Conservation (phyloP, 192 early-diverging fungal species). For the Thoreauomyces humboldtii region DNA sequence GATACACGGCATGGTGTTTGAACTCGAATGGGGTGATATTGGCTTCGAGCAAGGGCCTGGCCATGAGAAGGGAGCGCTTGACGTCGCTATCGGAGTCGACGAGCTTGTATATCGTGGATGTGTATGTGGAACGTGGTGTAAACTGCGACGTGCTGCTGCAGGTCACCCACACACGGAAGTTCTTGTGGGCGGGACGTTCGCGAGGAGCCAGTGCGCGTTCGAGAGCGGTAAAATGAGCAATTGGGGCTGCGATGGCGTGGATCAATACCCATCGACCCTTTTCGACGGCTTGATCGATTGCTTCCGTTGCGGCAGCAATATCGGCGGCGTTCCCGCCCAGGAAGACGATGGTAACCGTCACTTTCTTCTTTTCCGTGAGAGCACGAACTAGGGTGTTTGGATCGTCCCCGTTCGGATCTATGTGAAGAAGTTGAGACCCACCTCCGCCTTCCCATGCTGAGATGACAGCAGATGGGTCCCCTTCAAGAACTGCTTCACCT, state of each 20-base stretch:
- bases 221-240: background rate
- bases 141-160: background rate
- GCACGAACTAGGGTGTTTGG: background rate
- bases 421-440: background rate
- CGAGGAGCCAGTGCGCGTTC: background rate
- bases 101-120: too few relatives aligned
- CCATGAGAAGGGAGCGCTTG: background rate
- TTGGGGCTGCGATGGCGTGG: background rate
- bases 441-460: background rate
- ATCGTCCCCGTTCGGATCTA: conserved; percentile 5
- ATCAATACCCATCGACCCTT: conserved; percentile 26
- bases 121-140: background rate
- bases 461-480: conserved; percentile 7
- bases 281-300: conserved; percentile 11
- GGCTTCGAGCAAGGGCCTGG: conserved; percentile 8
- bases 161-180: conserved; percentile 30
- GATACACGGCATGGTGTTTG: conserved; percentile 8
- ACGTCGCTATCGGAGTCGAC: background rate
- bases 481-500: conserved; percentile 9
- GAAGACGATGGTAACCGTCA: background rate
- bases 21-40: conserved; percentile 24
- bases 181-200: background rate
- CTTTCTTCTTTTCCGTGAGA: conserved; percentile 6
- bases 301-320: background rate
- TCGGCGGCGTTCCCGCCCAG: background rate